Conservation (phyloP, 805 yeast genomes). For the Tetrapisispora arboricola region DNA sequence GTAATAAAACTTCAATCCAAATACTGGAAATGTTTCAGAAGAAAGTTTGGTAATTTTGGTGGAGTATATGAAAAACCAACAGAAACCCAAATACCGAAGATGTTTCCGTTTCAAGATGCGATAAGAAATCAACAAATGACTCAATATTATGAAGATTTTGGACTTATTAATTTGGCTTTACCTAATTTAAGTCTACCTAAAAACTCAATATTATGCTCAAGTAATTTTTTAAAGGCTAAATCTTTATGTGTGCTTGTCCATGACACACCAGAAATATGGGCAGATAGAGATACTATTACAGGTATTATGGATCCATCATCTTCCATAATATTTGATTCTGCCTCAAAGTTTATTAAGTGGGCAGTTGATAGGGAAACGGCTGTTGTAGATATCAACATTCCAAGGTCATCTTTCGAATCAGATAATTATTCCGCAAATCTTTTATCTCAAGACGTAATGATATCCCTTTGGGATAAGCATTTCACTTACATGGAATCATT, state of each 20-base stretch:
- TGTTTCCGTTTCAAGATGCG: slow-evolving; percentile 56
- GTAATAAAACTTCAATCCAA: slow-evolving; percentile 72
- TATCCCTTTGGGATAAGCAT: slow-evolving; percentile 87
- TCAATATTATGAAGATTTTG: slow-evolving; percentile 42
- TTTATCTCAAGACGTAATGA: slow-evolving; percentile 64
- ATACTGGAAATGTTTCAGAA: slow-evolving; percentile 74
- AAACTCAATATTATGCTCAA: slow-evolving; percentile 41
- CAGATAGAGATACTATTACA: slow-evolving; percentile 64
- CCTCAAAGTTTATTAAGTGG: slow-evolving; percentile 64
- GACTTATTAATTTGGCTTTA: slow-evolving; percentile 62
- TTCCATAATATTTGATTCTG: slow-evolving; percentile 67
- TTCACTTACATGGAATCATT: slow-evolving; percentile 59
- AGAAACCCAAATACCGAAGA: slow-evolving; percentile 28
- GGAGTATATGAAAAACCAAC: slow-evolving; percentile 29
- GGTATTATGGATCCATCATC: slow-evolving; percentile 68
- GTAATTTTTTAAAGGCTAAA: slow-evolving; percentile 56
- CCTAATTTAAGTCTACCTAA: slow-evolving; percentile 29
- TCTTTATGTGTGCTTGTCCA: slow-evolving; percentile 65
- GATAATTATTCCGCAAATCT: slow-evolving; percentile 50
- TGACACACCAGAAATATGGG: slow-evolving; percentile 92
- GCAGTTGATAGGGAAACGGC: slow-evolving; percentile 52
- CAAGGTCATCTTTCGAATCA: slow-evolving; percentile 40
- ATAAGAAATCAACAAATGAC: slow-evolving; percentile 61
- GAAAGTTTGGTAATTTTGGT: slow-evolving; percentile 46
- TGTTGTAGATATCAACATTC: slow-evolving; percentile 74